Conservation (phyloP, 2,329 filamentous ascomycete species). For the Aureobasidium sp. region DNA sequence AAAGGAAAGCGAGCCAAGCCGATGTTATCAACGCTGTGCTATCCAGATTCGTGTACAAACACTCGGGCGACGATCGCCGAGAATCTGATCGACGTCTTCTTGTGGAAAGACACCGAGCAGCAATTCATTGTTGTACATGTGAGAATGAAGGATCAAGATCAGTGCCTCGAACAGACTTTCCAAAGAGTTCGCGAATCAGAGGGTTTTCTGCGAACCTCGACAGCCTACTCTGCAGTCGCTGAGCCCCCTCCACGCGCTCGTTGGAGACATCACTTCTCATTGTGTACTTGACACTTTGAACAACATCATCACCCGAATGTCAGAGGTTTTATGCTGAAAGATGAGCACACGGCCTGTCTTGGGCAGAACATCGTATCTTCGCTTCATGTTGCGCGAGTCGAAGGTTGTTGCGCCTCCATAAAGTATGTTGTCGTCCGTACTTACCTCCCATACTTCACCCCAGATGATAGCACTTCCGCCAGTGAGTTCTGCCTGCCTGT, state of each 20-base stretch:
- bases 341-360: slow-evolving; percentile 47
- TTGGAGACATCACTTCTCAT: slow-evolving; percentile 53
- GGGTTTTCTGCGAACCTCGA: not conserved
- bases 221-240: too few species aligned
- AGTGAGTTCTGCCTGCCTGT: slow-evolving; percentile 35
- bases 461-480: slow-evolving; percentile 34
- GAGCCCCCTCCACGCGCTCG: not conserved
- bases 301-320: slow-evolving; percentile 50
- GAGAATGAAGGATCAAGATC: not conserved
- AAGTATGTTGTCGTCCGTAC: slow-evolving; percentile 25
- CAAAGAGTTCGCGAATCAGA: not conserved
- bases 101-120: too few species aligned
- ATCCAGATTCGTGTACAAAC: too few species aligned
- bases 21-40: too few species aligned
- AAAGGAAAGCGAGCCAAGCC: too few species aligned
- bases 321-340: slow-evolving; percentile 49
- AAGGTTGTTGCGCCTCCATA: slow-evolving; percentile 51
- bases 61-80: too few species aligned
- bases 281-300: slow-evolving; percentile 48
- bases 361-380: slow-evolving; percentile 40
- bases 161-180: too few species aligned
- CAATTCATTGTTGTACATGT: too few species aligned
- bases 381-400: slow-evolving; percentile 28
- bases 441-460: slow-evolving; percentile 37
- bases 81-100: too few species aligned